Percentiles rank a stretch among this genome's conserved stretches.
Conservation (phyloP, 2,329 filamentous ascomycete genomes). For the Biscogniauxia marginata region DNA sequence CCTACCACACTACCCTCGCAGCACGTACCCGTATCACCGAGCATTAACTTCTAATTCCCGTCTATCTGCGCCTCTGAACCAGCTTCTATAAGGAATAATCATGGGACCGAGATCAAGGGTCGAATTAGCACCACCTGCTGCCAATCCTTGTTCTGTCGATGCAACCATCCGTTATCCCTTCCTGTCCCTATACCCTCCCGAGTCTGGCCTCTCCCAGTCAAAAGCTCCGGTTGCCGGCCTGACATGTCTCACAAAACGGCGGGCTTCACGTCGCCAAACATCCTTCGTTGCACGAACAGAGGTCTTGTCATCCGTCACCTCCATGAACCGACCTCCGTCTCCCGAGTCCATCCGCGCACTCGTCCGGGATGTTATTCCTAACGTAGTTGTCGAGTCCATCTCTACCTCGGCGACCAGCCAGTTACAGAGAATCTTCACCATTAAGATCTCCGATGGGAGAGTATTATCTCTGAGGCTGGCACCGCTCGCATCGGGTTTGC, state of each 20-base stretch:
- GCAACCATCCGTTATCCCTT: constrained; percentile 21
- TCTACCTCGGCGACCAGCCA: constrained; percentile 36
- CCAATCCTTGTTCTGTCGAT: constrained; percentile 25
- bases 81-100: constrained; percentile 16
- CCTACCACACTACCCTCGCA: not conserved
- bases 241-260: constrained; percentile 30
- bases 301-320: constrained; percentile 20
- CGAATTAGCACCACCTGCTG: constrained; percentile 20
- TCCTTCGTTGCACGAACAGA: constrained; percentile 26
- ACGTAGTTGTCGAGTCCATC: constrained; percentile 34
- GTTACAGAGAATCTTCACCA: constrained; percentile 42
- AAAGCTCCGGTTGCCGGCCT: constrained; percentile 24
- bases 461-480: constrained; percentile 42
- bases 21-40: constrained; percentile 2
- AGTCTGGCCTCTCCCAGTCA: constrained; percentile 22
- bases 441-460: constrained; percentile 42
- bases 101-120: constrained; percentile 24
- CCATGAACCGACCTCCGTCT: constrained; percentile 36
- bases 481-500: constrained; percentile 42
- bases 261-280: constrained; percentile 27
- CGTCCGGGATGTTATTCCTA: constrained; percentile 34
- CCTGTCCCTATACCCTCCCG: constrained; percentile 22
- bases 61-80: constrained; percentile 11
- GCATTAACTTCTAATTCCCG: constrained; percentile 19
- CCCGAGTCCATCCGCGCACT: constrained; percentile 36